Base-by-base conservation (phyloP, 176 grass and related monocot species). In the Elymus sibiricus region DNA sequence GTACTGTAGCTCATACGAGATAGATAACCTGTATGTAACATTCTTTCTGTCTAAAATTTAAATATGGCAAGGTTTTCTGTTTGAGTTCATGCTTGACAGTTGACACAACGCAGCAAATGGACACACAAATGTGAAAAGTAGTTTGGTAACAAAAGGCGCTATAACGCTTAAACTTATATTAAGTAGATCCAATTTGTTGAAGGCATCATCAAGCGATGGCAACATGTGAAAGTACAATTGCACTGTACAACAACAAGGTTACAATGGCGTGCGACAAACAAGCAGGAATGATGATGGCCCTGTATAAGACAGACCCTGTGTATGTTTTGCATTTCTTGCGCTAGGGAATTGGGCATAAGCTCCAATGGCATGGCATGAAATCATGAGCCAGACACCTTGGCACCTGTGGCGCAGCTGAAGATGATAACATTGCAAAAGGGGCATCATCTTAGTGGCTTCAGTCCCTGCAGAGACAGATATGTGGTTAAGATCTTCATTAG, bases 391-490 rank as follows among this genome's bases (percentile, higher is more conserved):
- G n/a, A 13, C 62, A 67, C 69, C 39, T 70, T 39, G n/a, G 63
- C 40, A 78, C 31, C 27, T 74, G 32, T 66, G 65, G 19, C 38
- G 4, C 53, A 40, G 65, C 72, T n/a, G 74, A 90, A 80, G 75
- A 21, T 75, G 68, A 84, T 19, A 87, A 11, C 35, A 25, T 29
- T 72, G 34, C 25, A 21, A 21, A 35, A 90, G 66, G 76, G 76
- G 12, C 80, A 53, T 94, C 92, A 94, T 79, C 79, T 87, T 69
- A 94, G 68, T 68, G 90, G 87, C 69, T 90, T 94, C 81, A 90
- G 78, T 53, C 92, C 87, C 92, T 92, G 90, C 79, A 82, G 15
- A 79, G 14, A 81, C 19, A 88, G 55, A 76, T 34, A 37, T 16
- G 59, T 3, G 17, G 25, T 59, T 59, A 89, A 0, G 8, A 64